Base-by-base conservation (phyloP, 176 grass and related monocot genomes). In the Eleusine indica region DNA sequence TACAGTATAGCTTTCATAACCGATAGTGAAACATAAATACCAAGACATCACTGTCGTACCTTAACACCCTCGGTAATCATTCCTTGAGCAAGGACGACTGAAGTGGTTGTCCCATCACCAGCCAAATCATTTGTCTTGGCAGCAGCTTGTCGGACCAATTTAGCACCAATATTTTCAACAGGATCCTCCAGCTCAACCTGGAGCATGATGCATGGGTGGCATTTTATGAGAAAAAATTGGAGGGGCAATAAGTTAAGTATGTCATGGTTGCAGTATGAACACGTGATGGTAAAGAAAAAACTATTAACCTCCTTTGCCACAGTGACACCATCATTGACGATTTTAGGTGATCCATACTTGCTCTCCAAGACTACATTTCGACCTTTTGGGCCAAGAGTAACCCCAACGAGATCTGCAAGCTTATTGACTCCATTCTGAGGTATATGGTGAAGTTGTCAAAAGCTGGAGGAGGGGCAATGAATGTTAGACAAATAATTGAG, bases 141-240 rank as follows among this genome's bases (percentile, higher is more conserved):
- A 81, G 91, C 91, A 65, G 86, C 91, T 84, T 96, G 94, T 18
- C 94, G 84, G 29, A 96, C 94, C 74, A 97, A 89, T 77, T 94
- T 97, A 69, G 94, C 94, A 37, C 94, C 94, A 88, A 97, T 94
- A 83, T 97, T 97, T 84, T 94, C 94, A 0, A 97, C 91, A 81
- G 94, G 91, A 70, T 97, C 94, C 79, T 93, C 91, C 37, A 97
- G 82, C 69, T 96, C 94, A 76, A 96, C 94, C 93, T 96, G 63
- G 48, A 69, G 8, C 66, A 93, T 96, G 63, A 40, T 63, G 8
- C 66, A 93, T 52, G 64, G 5, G 47, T 29, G 19, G 66, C 14
- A 56, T 73, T 52, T 75, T 21, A 25, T 65, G 4, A 75, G 21
- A 17, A 69, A 44, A 75, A 43, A 6, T 66, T 3, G 5, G 7